A percentile compares a stretch with the other conserved stretches of the same genome.
Evolutionary conservation across 306 rosid species (phyloP).

Genomic region (Malus orientalis): DNA sequence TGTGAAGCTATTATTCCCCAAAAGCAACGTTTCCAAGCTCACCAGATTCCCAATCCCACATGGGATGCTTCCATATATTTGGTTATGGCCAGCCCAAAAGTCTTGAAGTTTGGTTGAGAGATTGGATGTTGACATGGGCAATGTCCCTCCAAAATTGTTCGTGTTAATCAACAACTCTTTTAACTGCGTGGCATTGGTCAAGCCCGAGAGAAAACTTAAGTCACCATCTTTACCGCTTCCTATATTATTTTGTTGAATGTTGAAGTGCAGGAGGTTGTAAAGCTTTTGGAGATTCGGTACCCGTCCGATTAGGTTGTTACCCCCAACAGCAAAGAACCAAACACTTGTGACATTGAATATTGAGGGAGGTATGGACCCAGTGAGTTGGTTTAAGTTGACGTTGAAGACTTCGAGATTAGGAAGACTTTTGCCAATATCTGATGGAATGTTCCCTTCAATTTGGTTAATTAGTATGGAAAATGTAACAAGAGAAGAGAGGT

Average conservation of each 20-base stretch:
- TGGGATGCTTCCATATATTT: constrained; percentile 5
- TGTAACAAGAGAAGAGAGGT: neutral
- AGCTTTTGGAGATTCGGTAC: neutral
- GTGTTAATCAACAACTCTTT: accelerated
- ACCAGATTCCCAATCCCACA: neutral
- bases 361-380: neutral
- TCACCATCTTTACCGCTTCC: neutral
- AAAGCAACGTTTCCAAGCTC: accelerated
- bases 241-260: neutral
- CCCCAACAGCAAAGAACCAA: accelerated
- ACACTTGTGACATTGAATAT: neutral
- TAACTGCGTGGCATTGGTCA: neutral
- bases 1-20: neutral
- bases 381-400: accelerated
- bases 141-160: constrained; percentile 3
- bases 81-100: accelerated
- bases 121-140: neutral
- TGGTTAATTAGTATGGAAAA: too few species aligned
- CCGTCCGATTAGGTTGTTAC: neutral
- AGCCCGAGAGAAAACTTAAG: neutral
- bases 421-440: too few species aligned
- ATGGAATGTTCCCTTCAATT: too few species aligned
- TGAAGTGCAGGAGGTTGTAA: accelerated
- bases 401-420: accelerated
- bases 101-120: neutral